Evolutionary conservation across 2,329 filamentous ascomycete genomes (phyloP), one percentile per base, ranked within the genome.

Genomic region (Sporothrix euskadiensis): DNA sequence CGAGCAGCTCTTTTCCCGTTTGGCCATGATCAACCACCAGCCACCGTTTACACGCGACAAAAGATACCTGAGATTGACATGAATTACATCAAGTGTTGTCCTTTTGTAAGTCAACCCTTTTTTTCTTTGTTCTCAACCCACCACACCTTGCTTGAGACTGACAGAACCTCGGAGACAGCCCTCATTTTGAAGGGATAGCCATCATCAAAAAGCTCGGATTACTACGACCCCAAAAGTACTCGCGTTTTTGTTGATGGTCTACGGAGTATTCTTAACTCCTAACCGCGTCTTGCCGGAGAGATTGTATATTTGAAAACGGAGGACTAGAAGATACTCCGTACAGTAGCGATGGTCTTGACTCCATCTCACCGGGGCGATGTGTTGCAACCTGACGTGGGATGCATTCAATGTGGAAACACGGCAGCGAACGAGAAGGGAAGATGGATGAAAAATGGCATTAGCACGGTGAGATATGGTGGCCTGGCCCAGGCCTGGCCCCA

Each of bases 91-190:
- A 49, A 0, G 14, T 49, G 19, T 5, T 49, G 22, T 56, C 52
- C 52, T 56, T 56, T 56, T 56, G 35, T 44, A 44, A 30, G 61
- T 12, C 39, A 35, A 44, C 39, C 39, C 61, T 44, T 47, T 1
- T 41, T 69, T 70, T 70, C 66, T 69, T 69, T 69, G 47, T 69
- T 56, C 59, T 32, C 39, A 66, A 47, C 32, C 19, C 19, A 2
- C 19, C 61, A 66, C 59, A 47, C 61, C 39, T 19, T 5, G 22
- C 61, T 66, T 66, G 41, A 56, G 52, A 30, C 59, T 2, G 44
- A 30, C 54, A 59, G 7, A 16, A 22, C 44, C 39, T 41, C 19
- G 39, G 9, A 30, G 22, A 66, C 14, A 49, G 6, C 39, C 61
- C 39, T 30, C 39, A 30, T 66, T 59, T 16, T 35, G 22, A 54